Evolutionary conservation across 139 green algal species (phyloP).

Genomic region (Yamagishiella unicocca): DNA sequence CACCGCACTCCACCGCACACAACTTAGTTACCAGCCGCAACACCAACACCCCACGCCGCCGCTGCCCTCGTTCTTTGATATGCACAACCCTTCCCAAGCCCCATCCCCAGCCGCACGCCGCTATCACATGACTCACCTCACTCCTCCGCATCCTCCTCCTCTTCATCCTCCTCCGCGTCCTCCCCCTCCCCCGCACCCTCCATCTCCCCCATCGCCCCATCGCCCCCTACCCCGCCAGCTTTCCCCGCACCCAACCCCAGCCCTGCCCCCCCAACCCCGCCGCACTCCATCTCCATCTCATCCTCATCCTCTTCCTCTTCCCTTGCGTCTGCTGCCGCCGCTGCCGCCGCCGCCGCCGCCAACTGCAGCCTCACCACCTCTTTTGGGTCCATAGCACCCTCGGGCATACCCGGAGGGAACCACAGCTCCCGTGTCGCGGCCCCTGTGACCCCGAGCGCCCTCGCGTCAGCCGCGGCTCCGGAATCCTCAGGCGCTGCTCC

Average conservation of each 20-base stretch:
- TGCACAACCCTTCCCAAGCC: too few species aligned
- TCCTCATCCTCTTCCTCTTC: neutral
- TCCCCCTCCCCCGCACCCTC: neutral
- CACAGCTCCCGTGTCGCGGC: neutral
- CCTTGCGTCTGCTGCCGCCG: neutral
- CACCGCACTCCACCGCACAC: too few species aligned
- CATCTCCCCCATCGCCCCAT: neutral
- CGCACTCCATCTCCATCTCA: neutral
- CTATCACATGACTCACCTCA: too few species aligned
- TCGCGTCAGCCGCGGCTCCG: too few species aligned
- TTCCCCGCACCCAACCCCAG: neutral
- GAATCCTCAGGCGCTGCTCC: neutral
- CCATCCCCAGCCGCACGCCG: too few species aligned
- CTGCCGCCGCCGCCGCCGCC: slow-evolving; percentile 18
- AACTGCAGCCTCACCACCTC: slow-evolving; percentile 33
- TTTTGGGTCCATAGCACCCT: neutral
- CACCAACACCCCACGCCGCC: too few species aligned
- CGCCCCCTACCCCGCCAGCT: neutral
- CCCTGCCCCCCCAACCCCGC: neutral
- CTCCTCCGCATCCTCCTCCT: neutral
- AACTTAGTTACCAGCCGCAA: too few species aligned
- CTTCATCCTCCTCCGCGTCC: neutral
- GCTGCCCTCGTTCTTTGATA: too few species aligned
- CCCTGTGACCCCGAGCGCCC: neutral
- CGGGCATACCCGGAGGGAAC: slow-evolving; percentile 38